Conservation (phyloP, 2,329 filamentous ascomycete species). For the Pseudogymnoascus sp. region DNA sequence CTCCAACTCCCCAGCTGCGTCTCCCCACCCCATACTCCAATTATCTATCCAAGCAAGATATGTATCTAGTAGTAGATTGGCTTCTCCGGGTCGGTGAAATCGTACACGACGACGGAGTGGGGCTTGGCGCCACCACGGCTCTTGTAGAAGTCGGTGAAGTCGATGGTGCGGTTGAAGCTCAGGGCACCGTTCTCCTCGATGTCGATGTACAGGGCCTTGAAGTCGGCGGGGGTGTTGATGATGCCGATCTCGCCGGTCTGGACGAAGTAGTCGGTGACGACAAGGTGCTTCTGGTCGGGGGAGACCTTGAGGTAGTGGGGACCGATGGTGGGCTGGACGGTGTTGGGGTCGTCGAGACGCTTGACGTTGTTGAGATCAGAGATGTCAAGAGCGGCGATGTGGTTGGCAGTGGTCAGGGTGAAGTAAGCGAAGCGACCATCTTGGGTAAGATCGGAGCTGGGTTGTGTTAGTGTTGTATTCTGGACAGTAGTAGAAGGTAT, state of each 20-base stretch:
- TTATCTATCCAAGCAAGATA: background rate
- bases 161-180: slow-evolving; percentile 52
- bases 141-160: slow-evolving; percentile 47
- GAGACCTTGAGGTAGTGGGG: slow-evolving; percentile 59
- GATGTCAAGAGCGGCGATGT: slow-evolving; percentile 56
- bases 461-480: background rate
- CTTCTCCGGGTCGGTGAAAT: slow-evolving; percentile 46
- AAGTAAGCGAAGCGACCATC: slow-evolving; percentile 54
- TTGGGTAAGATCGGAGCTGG: slow-evolving; percentile 47
- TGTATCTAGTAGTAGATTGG: slow-evolving; percentile 40
- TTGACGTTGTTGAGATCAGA: slow-evolving; percentile 52
- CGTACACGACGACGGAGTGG: slow-evolving; percentile 37
- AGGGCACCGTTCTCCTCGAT: slow-evolving; percentile 47
- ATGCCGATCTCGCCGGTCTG: slow-evolving; percentile 54
- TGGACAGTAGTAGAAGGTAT: background rate
- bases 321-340: slow-evolving; percentile 51
- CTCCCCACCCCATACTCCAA: background rate
- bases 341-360: slow-evolving; percentile 53
- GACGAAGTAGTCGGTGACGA: slow-evolving; percentile 61
- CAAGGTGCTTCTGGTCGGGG: slow-evolving; percentile 56
- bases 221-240: slow-evolving; percentile 54
- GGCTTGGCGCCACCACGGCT: slow-evolving; percentile 44
- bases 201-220: slow-evolving; percentile 56
- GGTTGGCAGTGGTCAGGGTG: slow-evolving; percentile 54
- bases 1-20: background rate